Percentiles rank a stretch among this genome's conserved stretches.
Conservation (phyloP, 441 rosid species). For the Bruguiera hainesii region DNA sequence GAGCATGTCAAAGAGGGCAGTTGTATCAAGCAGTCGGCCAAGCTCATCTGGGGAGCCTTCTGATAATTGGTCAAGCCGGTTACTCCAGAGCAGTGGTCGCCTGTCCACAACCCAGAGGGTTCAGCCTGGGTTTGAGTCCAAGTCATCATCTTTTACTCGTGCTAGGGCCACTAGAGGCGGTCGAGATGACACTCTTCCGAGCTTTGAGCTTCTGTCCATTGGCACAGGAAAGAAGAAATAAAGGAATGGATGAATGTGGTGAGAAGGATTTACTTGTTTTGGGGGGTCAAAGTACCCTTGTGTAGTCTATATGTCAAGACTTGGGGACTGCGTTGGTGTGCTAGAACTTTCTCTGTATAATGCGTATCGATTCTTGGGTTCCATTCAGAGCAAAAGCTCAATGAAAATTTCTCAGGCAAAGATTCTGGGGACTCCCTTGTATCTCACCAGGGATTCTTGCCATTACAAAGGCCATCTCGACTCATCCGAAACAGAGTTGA, state of each 20-base stretch:
- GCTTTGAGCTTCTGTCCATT: slow-evolving; percentile 77
- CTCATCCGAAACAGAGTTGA: not conserved
- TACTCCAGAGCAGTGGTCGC: slow-evolving; percentile 57
- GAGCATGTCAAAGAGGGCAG: slow-evolving; percentile 60
- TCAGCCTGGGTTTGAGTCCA: slow-evolving; percentile 52
- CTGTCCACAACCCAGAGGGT: slow-evolving; percentile 58
- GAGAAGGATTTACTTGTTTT: slow-evolving; percentile 17
- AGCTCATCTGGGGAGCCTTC: slow-evolving; percentile 75
- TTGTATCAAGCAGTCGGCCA: slow-evolving; percentile 58
- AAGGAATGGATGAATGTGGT: slow-evolving; percentile 15
- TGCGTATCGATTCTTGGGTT: slow-evolving; percentile 19
- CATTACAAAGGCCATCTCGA: not conserved
- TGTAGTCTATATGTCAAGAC: slow-evolving; percentile 17
- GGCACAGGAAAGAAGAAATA: slow-evolving; percentile 69
- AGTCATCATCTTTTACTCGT: slow-evolving; percentile 58
- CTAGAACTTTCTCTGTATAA: slow-evolving; percentile 22
- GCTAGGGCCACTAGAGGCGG: slow-evolving; percentile 43
- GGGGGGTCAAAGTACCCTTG: slow-evolving; percentile 18
- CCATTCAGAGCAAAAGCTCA: slow-evolving; percentile 16
- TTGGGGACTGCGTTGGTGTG: slow-evolving; percentile 14
- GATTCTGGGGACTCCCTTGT: not conserved
- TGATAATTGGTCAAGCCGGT: slow-evolving; percentile 57
- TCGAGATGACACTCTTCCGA: slow-evolving; percentile 61
- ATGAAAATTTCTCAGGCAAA: slow-evolving; percentile 6
- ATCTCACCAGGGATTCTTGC: slow-evolving; percentile 20